Base-by-base conservation (phyloP, 257 asterid species). In the Cordia subcordata region DNA sequence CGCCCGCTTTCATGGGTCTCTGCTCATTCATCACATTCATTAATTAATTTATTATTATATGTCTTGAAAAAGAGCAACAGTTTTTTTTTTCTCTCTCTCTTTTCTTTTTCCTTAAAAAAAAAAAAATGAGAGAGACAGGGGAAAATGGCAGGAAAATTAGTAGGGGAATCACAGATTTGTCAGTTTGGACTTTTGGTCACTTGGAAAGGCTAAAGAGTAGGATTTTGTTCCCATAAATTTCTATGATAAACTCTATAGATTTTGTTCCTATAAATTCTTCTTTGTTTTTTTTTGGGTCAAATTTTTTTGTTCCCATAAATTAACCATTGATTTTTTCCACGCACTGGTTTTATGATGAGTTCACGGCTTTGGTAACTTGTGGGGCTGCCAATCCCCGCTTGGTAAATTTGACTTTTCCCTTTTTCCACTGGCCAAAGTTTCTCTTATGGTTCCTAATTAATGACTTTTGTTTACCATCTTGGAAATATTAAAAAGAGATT, bases 151-250 rank as follows among this genome's bases (percentile, higher is more conserved):
- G 8, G 8, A 14, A 39, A 46, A 60, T 50, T 55, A 46, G 37
- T n/a, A n/a, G 60, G 13, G 49, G 44, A 60, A 60, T 47, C 53
- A 32, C 21, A 27, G n/a, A 63, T 63, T 63, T 65, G 59, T 56
- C 64, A 20, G 46, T 61, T 58, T 70, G 53, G 54, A 55, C 54
- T 37, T 61, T 58, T 70, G 53, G 54, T 62, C 54, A 52, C 59
- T 53, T 4, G 49, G 10, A 22, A 58, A 22, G 57, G 32, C 63
- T 53, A 13, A 60, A 59, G 11, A 60, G 59, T 58, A 53, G 64
- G 54, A 46, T 53, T 49, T 32, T 19, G 3, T 11, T 11, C 47
- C 47, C 47, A 42, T 42, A 10, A 42, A 42, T 42, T 42, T 10
- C 9, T n/a, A n/a, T n/a, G n/a, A n/a, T n/a, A n/a, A n/a, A n/a